Percentiles rank a stretch among this genome's conserved stretches.
These are phyloP conservation scores for Saccharomycopsis sp. DNA, from an alignment of 805 yeast species.

Conservation along the genomic window DNA sequence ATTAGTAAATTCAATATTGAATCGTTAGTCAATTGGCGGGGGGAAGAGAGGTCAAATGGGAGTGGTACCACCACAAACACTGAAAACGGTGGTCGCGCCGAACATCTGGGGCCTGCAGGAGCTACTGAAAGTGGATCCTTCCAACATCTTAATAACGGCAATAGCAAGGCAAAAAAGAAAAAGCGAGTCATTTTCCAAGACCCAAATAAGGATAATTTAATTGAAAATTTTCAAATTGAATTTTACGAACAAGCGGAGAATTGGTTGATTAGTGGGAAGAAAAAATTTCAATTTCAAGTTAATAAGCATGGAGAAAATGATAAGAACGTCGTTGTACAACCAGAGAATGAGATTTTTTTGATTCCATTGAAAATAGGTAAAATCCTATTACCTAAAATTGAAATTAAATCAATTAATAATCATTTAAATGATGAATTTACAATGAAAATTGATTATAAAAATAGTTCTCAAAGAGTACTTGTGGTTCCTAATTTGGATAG, in stretches of 20 bases:
- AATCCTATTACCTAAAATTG: slow-evolving; percentile 56
- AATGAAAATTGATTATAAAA: slow-evolving; percentile 59
- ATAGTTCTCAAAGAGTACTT: slow-evolving; percentile 60
- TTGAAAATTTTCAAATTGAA: slow-evolving; percentile 37
- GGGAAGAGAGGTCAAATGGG: slow-evolving; percentile 15
- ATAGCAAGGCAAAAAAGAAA: slow-evolving; percentile 10
- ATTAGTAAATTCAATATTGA: slow-evolving; percentile 35
- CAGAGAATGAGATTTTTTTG: slow-evolving; percentile 37
- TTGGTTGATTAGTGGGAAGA: slow-evolving; percentile 78
- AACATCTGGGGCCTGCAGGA: not conserved
- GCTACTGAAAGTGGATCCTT: not conserved
- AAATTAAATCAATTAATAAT: slow-evolving; percentile 31
- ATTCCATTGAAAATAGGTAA: slow-evolving; percentile 77
- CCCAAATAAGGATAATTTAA: slow-evolving; percentile 16
- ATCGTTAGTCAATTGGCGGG: slow-evolving; percentile 41
- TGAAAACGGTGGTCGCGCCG: not conserved
- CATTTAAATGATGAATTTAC: slow-evolving; percentile 30
- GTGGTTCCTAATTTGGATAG: slow-evolving; percentile 66
- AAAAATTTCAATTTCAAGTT: slow-evolving; percentile 43
- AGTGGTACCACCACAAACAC: not conserved
- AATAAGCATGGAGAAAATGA: slow-evolving; percentile 23
- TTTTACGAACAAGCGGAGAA: slow-evolving; percentile 49
- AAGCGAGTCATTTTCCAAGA: slow-evolving; percentile 21
- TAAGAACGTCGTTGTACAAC: slow-evolving; percentile 11
- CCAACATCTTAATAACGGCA: not conserved